A percentile compares a stretch with the other conserved stretches of the same genome.
Conservation (phyloP, 192 early-diverging fungal species). For the Rhizophagus sp. region DNA sequence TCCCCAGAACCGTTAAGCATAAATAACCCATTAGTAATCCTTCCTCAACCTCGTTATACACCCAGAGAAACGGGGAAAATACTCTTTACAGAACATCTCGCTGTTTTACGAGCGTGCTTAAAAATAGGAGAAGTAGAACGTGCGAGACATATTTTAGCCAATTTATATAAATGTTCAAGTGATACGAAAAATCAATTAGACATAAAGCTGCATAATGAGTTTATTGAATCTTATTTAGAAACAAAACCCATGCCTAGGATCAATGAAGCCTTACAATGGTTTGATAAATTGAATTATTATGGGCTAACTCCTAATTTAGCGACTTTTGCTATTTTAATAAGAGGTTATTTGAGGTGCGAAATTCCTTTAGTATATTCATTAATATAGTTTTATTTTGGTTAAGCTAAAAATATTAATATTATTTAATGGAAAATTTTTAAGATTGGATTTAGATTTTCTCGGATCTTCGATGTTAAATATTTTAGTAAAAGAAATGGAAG, state of each 20-base stretch:
- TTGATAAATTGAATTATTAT: slow-evolving; percentile 56
- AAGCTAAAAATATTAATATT: neutral
- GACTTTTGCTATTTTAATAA: slow-evolving; percentile 80
- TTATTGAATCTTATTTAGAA: slow-evolving; percentile 73
- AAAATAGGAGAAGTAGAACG: slow-evolving; percentile 69
- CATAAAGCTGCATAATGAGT: slow-evolving; percentile 77
- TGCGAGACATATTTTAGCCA: slow-evolving; percentile 71
- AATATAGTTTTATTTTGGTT: neutral
- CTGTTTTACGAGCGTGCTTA: slow-evolving; percentile 76
- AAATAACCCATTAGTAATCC: slow-evolving; percentile 26
- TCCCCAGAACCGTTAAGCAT: slow-evolving; percentile 29
- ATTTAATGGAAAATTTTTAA: neutral
- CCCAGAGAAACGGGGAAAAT: slow-evolving; percentile 32
- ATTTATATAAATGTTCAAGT: slow-evolving; percentile 62
- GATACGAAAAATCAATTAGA: slow-evolving; percentile 74
- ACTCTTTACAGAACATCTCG: slow-evolving; percentile 69
- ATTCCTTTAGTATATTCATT: neutral
- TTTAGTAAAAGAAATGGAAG: slow-evolving; percentile 3
- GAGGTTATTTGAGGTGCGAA: slow-evolving; percentile 61
- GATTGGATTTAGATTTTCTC: neutral
- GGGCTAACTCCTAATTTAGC: slow-evolving; percentile 60
- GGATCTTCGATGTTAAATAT: neutral
- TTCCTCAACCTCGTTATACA: slow-evolving; percentile 2
- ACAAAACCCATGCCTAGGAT: slow-evolving; percentile 44
- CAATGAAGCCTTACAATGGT: slow-evolving; percentile 70